Conservation (phyloP, 768 basidiomycete species). For the Rickenella mellea region DNA sequence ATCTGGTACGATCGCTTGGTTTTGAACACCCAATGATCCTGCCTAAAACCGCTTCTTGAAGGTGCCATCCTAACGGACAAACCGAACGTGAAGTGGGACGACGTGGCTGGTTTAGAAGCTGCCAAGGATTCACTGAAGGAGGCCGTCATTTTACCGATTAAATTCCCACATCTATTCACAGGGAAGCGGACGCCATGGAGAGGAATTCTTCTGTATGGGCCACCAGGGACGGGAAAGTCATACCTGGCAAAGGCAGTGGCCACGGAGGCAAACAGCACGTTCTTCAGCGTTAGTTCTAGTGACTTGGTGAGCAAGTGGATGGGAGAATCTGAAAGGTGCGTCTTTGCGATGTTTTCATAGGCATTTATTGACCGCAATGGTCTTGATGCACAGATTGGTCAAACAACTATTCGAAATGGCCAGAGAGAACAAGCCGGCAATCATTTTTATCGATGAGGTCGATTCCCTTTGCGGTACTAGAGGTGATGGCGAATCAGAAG, state of each 20-base stretch:
- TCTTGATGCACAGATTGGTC: conserved; percentile 55
- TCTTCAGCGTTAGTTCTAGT: conserved; percentile 92
- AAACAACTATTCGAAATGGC: conserved; percentile 96
- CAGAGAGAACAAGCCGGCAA: conserved; percentile 90
- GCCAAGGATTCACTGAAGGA: conserved; percentile 97
- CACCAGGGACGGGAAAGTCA: conserved; percentile 95
- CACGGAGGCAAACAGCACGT: conserved; percentile 98
- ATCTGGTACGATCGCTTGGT: conserved; percentile 26
- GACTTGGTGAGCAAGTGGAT: conserved; percentile 99
- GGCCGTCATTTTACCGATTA: conserved; percentile 98
- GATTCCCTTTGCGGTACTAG: conserved; percentile 93
- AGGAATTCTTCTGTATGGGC: conserved; percentile 93
- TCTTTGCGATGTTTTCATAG: conserved; percentile 6
- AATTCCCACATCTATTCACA: conserved; percentile 97
- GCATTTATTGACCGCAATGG: neutral
- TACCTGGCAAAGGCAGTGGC: conserved; percentile 98
- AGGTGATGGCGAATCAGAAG: conserved; percentile 96
- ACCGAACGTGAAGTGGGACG: conserved; percentile 96
- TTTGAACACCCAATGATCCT: neutral
- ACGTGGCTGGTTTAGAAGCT: conserved; percentile 91
- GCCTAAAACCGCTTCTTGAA: conserved; percentile 8
- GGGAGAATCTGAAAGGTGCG: conserved; percentile 92
- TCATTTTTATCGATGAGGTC: conserved; percentile 98
- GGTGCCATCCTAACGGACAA: conserved; percentile 85
- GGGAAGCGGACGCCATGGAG: conserved; percentile 97